Evolutionary conservation across 106 monocot species (phyloP).

Genomic region (Acanthochlamys bracteata): DNA sequence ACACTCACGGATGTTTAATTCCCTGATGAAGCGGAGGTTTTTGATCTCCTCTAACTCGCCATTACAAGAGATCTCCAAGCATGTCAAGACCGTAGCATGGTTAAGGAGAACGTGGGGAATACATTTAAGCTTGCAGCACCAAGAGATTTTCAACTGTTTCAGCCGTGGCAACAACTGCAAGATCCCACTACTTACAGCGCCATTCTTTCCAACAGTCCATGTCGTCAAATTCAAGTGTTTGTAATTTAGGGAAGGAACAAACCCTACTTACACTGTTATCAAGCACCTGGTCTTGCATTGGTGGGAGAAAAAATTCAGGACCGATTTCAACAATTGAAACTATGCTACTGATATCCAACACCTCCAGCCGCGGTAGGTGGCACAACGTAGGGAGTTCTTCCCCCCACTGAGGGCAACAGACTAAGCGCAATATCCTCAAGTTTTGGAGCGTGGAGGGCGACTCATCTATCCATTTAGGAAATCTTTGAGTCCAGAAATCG

Average conservation of each 20-base stretch:
- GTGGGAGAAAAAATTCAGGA: slow-evolving; percentile 13
- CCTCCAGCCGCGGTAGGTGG: too few relatives aligned
- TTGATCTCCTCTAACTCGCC: neutral
- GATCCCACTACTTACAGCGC: neutral
- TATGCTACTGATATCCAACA: too few relatives aligned
- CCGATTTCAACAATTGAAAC: slow-evolving; percentile 6
- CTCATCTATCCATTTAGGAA: too few relatives aligned
- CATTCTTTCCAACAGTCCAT: neutral
- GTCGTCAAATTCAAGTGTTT: neutral
- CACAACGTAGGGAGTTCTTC: too few relatives aligned
- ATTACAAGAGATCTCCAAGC: neutral
- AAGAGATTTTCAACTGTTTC: neutral
- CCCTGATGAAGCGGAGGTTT: neutral
- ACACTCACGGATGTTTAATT: neutral
- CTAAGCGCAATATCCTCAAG: too few relatives aligned
- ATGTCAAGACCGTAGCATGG: neutral
- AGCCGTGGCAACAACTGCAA: neutral
- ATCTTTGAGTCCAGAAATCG: too few relatives aligned
- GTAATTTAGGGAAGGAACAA: slow-evolving; percentile 4
- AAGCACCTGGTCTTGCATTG: neutral
- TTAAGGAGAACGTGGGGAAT: neutral
- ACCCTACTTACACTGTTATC: neutral
- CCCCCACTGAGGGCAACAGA: too few relatives aligned
- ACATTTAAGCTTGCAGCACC: neutral
- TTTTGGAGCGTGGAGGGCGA: too few relatives aligned